A percentile compares a stretch with the other conserved stretches of the same genome.
Conservation (phyloP, 2,329 filamentous ascomycete species). For the Aspergillus sp. region DNA sequence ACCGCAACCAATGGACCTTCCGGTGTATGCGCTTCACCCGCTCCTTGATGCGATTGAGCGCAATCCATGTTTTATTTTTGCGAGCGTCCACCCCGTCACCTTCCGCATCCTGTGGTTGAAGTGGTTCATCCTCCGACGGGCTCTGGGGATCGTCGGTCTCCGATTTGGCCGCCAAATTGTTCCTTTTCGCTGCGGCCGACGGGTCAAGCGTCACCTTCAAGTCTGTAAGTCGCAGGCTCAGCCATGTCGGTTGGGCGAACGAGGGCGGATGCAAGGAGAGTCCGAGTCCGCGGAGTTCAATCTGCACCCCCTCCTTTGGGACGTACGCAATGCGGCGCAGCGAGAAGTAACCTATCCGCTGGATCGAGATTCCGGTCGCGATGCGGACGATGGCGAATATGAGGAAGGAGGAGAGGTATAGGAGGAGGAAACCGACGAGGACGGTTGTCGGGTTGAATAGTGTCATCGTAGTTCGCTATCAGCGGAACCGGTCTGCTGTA, state of each 20-base stretch:
- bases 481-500: conserved; percentile 32
- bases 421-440: conserved; percentile 77
- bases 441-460: conserved; percentile 70
- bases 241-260: conserved; percentile 95
- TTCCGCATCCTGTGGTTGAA: conserved; percentile 18
- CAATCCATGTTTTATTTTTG: conserved; percentile 76
- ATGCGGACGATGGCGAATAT: conserved; percentile 91
- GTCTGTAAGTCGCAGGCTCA: conserved; percentile 85
- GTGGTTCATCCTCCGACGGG: conserved; percentile 24
- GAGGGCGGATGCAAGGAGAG: conserved; percentile 89
- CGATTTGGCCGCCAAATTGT: conserved; percentile 20
- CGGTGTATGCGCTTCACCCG: conserved; percentile 81
- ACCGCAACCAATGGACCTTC: conserved; percentile 81
- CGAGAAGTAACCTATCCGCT: conserved; percentile 90
- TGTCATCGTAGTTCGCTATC: conserved; percentile 44
- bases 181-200: conserved; percentile 52
- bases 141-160: conserved; percentile 22
- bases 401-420: conserved; percentile 90
- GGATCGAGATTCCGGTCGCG: conserved; percentile 90
- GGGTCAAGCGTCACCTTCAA: conserved; percentile 81
- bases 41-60: conserved; percentile 76
- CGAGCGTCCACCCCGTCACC: conserved; percentile 17
- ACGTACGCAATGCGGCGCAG: conserved; percentile 88
- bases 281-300: conserved; percentile 86
- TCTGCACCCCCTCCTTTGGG: conserved; percentile 80